Conservation (phyloP, 2,329 filamentous ascomycete genomes). For the Plenodomus tracheiphilus region DNA sequence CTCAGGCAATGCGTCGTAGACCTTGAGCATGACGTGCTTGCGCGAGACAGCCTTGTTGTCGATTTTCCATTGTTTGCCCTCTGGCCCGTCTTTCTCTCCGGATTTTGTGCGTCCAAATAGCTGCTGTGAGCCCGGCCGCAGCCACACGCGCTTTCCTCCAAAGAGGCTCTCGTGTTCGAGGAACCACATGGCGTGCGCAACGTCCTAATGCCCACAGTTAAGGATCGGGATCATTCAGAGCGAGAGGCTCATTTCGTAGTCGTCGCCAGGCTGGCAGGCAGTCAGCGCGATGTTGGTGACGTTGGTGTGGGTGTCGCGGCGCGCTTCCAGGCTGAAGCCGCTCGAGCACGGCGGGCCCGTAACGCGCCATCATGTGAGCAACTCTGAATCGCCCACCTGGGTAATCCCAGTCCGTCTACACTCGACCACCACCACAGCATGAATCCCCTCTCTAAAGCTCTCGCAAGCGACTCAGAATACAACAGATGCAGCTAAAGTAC, state of each 20-base stretch:
- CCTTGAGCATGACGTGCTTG: slow-evolving; percentile 79
- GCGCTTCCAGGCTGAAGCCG: too few relatives aligned
- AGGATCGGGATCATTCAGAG: background rate
- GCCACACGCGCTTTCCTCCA: slow-evolving; percentile 72
- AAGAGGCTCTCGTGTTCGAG: slow-evolving; percentile 61
- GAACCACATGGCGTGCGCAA: slow-evolving; percentile 55
- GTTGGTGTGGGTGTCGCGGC: background rate
- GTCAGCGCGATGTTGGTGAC: background rate
- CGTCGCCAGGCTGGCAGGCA: too few relatives aligned
- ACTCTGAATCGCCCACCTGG: too few relatives aligned
- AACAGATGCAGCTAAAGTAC: too few relatives aligned
- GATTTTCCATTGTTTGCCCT: slow-evolving; percentile 57
- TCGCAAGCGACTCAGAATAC: too few relatives aligned
- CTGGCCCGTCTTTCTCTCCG: slow-evolving; percentile 50
- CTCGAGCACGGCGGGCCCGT: too few relatives aligned
- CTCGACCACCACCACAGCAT: background rate
- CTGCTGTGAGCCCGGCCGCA: slow-evolving; percentile 82
- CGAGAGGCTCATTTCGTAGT: background rate
- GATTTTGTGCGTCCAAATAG: slow-evolving; percentile 80
- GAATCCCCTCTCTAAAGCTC: too few relatives aligned
- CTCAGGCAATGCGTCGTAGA: slow-evolving; percentile 66
- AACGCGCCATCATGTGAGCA: background rate
- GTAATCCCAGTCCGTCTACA: too few relatives aligned
- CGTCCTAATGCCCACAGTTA: background rate
- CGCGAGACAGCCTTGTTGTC: slow-evolving; percentile 83